Conservation (phyloP, 2,329 filamentous ascomycete genomes). For the Helotiales sp. region DNA sequence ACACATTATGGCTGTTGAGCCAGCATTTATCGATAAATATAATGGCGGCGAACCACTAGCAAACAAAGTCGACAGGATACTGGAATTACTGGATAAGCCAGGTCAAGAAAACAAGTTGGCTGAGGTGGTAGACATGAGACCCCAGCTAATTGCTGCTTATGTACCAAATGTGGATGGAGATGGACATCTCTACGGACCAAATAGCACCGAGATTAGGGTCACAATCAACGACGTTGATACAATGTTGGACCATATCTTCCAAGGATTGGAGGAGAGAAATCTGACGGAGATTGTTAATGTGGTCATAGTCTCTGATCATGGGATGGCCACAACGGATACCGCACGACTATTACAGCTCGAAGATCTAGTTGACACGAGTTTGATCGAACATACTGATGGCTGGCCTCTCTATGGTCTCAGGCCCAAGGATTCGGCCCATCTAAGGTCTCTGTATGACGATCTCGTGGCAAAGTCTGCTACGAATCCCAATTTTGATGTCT, state of each 20-base stretch:
- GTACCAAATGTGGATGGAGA: conserved; percentile 89
- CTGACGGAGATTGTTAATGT: conserved; percentile 89
- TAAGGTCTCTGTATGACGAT: conserved; percentile 66
- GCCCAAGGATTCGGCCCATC: conserved; percentile 67
- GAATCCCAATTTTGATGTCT: conserved; percentile 78
- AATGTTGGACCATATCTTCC: conserved; percentile 78
- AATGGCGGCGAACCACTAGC: conserved; percentile 74
- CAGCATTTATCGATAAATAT: conserved; percentile 80
- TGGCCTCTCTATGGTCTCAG: conserved; percentile 92
- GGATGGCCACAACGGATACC: conserved; percentile 91
- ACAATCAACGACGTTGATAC: conserved; percentile 79
- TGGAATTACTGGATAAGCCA: conserved; percentile 83
- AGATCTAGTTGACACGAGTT: conserved; percentile 74
- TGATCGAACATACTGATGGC: conserved; percentile 84
- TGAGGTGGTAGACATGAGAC: conserved; percentile 58
- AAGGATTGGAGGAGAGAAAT: conserved; percentile 77
- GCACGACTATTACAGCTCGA: conserved; percentile 84
- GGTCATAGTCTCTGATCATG: conserved; percentile 95
- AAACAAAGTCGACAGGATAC: conserved; percentile 75
- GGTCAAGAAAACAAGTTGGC: conserved; percentile 61
- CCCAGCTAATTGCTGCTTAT: conserved; percentile 91
- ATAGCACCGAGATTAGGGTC: conserved; percentile 83
- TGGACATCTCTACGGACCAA: conserved; percentile 87
- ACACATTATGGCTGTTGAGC: conserved; percentile 71
- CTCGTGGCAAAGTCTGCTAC: conserved; percentile 55